Evolutionary conservation across 1,284 basidiomycete genomes (phyloP).

Genomic region (Cystodermella granulosa): DNA sequence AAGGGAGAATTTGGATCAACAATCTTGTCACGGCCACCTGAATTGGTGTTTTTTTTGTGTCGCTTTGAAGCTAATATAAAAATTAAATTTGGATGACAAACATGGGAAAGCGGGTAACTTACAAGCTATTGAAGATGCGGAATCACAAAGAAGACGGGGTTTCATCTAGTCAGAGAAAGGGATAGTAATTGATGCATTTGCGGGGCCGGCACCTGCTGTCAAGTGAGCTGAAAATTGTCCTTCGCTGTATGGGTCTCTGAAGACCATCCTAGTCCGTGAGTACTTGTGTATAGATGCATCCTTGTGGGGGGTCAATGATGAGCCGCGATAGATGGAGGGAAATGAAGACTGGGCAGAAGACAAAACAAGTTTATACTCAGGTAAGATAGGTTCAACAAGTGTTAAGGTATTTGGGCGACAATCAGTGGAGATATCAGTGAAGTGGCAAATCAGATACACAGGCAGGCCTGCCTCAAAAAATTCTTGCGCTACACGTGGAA

Average conservation of each 20-base stretch:
- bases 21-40: background rate
- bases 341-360: background rate
- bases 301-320: background rate
- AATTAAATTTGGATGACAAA: background rate
- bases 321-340: background rate
- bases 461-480: background rate
- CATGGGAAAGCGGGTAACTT: background rate
- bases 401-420: too few species aligned
- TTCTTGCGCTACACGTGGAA: background rate
- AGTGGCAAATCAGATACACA: background rate
- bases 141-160: background rate
- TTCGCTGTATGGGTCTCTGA: background rate
- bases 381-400: background rate
- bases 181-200: background rate
- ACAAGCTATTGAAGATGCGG: background rate
- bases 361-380: background rate
- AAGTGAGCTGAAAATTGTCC: background rate
- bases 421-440: background rate
- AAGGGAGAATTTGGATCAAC: background rate
- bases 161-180: background rate
- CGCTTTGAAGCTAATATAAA: background rate
- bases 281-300: background rate
- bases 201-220: background rate
- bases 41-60: background rate
- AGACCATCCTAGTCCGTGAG: background rate